Evolutionary conservation across 1,284 basidiomycete genomes (phyloP).

Genomic region (Dichomitus squalens): DNA sequence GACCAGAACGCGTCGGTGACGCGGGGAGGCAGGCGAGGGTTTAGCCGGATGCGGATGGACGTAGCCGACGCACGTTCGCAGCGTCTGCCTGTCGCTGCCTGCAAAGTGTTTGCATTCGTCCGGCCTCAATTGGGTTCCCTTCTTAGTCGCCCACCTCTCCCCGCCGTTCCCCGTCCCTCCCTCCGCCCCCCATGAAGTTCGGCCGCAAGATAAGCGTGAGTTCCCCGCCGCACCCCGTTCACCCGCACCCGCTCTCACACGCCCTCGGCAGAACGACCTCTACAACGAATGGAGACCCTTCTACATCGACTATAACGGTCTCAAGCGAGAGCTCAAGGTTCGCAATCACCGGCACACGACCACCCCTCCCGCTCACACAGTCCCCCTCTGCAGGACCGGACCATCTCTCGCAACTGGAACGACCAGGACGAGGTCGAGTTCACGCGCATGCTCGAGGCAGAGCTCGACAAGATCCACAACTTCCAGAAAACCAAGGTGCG

Average conservation of each 20-base stretch:
- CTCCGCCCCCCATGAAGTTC: constrained; percentile 71
- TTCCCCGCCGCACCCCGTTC: constrained; percentile 17
- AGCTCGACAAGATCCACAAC: constrained; percentile 94
- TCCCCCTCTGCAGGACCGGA: constrained; percentile 50
- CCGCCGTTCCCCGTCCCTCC: neutral
- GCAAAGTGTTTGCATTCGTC: no score
- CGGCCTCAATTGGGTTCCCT: no score
- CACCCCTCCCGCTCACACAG: constrained; percentile 5
- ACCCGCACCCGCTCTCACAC: constrained; percentile 2
- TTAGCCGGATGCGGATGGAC: neutral
- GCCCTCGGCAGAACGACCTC: constrained; percentile 71
- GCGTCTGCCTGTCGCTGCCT: no score
- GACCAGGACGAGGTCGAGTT: constrained; percentile 83
- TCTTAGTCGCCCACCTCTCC: constrained; percentile 1
- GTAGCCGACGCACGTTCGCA: constrained; percentile 9
- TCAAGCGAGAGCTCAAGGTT: constrained; percentile 91
- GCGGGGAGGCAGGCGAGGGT: neutral
- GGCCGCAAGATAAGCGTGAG: constrained; percentile 84
- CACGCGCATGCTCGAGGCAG: constrained; percentile 76
- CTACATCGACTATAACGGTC: constrained; percentile 86
- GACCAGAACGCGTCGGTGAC: constrained; percentile 7
- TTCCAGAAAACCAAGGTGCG: constrained; percentile 91
- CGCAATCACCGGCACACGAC: constrained; percentile 19
- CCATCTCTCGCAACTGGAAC: constrained; percentile 66
- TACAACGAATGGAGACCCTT: constrained; percentile 91